Base-by-base conservation (phyloP, 2,329 filamentous ascomycete genomes). In the Ophiostoma fasciatum region DNA sequence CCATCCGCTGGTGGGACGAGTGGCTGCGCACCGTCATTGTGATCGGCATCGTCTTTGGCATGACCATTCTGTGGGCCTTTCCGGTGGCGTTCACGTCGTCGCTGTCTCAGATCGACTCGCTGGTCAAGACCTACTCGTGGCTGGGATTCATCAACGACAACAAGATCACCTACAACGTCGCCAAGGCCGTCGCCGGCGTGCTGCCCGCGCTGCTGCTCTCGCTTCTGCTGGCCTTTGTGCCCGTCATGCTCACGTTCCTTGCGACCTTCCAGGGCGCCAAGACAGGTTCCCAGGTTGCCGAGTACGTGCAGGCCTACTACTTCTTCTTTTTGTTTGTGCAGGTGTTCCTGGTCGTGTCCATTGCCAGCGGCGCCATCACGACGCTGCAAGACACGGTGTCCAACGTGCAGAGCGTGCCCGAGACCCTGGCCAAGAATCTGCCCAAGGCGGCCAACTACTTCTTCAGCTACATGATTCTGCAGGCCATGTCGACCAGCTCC, bases 381-480 rank as follows among this genome's bases (percentile, higher is more conserved):
- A 62, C 71, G 1, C n/a, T 90, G 10, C 62, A 79, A 4, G 56
- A 71, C 25, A 58, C 69, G 19, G 46, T 68, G 7, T 50, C 58
- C 9, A 66, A 82, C 31, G 75, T 83, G 7, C 59, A 62, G n/a
- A 67, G 66, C 26, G 71, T 92, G 39, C 73, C 90, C 0, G 56
- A 72, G 14, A 65, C 81, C 0, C 61, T 98, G 20, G 88, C 88
- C 0, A 55, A 64, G 10, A 90, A 87, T 41, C 62, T 98, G 5
- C 90, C 90, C 2, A 81, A 74, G 46, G 79, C 87, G 0, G 81
- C 84, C 47, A 94, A 94, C 52, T 98, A 96, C 57, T 98, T 96
- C 63, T 96, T 94, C 65, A 88, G 84, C 1, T 98, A 98, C 68
- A 87, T 98, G 76, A 79, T 94, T 52, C 75, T 98, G 9, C 90